Evolutionary conservation across 371 early-diverging fungal genomes (phyloP).

Genomic region (Sporodiniella umbellata): DNA sequence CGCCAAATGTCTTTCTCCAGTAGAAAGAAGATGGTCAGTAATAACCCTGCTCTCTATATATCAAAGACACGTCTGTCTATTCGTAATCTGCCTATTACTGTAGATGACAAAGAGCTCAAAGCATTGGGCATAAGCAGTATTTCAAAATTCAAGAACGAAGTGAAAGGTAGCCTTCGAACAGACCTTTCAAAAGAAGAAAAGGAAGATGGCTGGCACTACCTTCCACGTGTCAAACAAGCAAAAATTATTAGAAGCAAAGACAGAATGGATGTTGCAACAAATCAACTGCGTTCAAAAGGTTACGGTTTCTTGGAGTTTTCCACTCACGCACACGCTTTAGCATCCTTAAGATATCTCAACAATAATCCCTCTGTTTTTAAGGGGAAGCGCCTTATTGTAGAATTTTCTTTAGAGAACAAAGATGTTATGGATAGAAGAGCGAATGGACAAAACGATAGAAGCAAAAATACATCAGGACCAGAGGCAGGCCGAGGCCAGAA

Average conservation of each 20-base stretch:
- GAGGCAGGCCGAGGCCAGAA: too few species aligned
- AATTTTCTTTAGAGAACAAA: constrained; percentile 92
- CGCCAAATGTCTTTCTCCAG: constrained; percentile 74
- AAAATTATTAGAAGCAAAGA: constrained; percentile 82
- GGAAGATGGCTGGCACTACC: constrained; percentile 69
- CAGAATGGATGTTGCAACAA: constrained; percentile 68
- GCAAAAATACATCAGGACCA: too few species aligned
- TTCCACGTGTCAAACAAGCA: constrained; percentile 70
- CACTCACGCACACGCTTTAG: constrained; percentile 86
- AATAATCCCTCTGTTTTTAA: constrained; percentile 74
- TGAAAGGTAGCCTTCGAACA: constrained; percentile 59
- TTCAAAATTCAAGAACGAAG: constrained; percentile 80
- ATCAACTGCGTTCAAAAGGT: constrained; percentile 75
- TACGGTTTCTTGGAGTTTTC: constrained; percentile 92
- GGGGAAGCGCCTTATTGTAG: constrained; percentile 71
- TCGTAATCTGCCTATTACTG: constrained; percentile 72
- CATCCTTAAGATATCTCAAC: constrained; percentile 88
- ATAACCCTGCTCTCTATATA: constrained; percentile 86
- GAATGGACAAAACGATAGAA: too few species aligned
- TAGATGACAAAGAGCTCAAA: constrained; percentile 72
- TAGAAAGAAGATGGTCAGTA: constrained; percentile 73
- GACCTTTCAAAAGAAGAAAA: constrained; percentile 72
- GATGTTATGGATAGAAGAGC: constrained; percentile 63
- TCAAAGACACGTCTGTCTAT: constrained; percentile 87
- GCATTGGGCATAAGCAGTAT: constrained; percentile 63